Evolutionary conservation across 73 alveolate genomes (phyloP).

Genomic region (Paramecium primaurelia): DNA sequence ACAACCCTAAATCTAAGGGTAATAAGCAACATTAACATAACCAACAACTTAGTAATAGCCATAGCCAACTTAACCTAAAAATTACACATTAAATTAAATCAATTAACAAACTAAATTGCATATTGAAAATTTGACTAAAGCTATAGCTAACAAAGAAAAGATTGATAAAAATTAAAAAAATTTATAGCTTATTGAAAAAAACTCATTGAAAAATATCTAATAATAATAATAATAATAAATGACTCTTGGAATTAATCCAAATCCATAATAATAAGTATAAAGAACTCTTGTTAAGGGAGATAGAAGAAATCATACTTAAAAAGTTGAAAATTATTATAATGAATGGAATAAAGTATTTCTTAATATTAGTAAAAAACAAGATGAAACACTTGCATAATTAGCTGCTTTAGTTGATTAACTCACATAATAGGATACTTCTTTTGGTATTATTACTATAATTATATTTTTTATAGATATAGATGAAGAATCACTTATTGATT

Average conservation of each 20-base stretch:
- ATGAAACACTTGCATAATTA: not conserved
- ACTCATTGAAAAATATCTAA: not conserved
- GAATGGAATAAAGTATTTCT: not conserved
- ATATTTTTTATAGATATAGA: not conserved
- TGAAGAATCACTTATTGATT: not conserved
- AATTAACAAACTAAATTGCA: not conserved
- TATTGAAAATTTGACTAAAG: not conserved
- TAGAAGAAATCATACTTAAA: not conserved
- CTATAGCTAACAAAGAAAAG: not conserved
- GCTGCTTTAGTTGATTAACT: not conserved
- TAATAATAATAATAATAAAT: not conserved
- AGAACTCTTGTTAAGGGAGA: not conserved
- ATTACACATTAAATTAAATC: not conserved
- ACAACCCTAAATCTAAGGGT: not conserved
- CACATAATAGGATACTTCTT: not conserved
- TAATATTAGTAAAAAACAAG: not conserved
- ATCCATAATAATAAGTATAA: not conserved
- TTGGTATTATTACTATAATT: not conserved
- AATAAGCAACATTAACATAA: not conserved
- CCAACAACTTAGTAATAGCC: not conserved
- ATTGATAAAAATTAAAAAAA: not conserved
- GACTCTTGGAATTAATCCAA: not conserved
- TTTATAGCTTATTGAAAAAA: not conserved
- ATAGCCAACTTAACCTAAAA: not conserved
- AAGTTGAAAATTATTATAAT: not conserved